These are phyloP conservation scores for Nakazawaea wickerhamii DNA, from an alignment of 805 yeast species.

Conservation along the genomic window DNA sequence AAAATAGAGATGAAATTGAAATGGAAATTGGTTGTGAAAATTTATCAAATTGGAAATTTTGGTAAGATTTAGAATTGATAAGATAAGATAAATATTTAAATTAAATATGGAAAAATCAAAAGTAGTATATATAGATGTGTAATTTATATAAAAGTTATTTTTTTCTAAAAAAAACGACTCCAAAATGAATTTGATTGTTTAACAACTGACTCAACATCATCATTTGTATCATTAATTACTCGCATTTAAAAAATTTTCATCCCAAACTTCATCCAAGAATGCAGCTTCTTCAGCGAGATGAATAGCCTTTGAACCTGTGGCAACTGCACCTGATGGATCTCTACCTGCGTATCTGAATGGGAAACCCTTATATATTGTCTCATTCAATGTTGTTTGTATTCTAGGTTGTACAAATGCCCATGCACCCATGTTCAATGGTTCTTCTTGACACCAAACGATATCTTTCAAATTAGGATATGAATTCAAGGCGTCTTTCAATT, in stretches of 20 bases:
- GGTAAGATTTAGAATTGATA: too few species aligned
- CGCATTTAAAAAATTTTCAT: constrained; percentile 7
- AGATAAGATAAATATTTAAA: background rate
- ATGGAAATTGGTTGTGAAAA: constrained; percentile 36
- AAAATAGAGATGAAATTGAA: constrained; percentile 44
- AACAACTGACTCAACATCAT: background rate
- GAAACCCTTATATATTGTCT: constrained; percentile 60
- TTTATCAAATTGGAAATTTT: constrained; percentile 50
- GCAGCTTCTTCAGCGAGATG: constrained; percentile 86
- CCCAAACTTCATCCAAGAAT: constrained; percentile 75
- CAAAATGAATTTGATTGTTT: background rate
- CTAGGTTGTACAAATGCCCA: constrained; percentile 82
- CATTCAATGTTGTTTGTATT: constrained; percentile 65
- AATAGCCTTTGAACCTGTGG: constrained; percentile 91
- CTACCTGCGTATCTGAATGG: constrained; percentile 88
- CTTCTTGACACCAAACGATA: constrained; percentile 97
- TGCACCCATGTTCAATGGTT: constrained; percentile 95
- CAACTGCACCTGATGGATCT: constrained; percentile 96
- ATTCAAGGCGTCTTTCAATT: constrained; percentile 77
- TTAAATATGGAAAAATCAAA: background rate
- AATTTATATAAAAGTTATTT: background rate
- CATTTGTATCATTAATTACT: constrained; percentile 6
- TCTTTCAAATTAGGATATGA: constrained; percentile 80
- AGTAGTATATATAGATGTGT: background rate
- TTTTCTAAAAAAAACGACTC: constrained; percentile 1